These are phyloP conservation scores for Colletotrichum magnum DNA, from an alignment of 2,329 filamentous ascomycete genomes.

Conservation along the genomic window DNA sequence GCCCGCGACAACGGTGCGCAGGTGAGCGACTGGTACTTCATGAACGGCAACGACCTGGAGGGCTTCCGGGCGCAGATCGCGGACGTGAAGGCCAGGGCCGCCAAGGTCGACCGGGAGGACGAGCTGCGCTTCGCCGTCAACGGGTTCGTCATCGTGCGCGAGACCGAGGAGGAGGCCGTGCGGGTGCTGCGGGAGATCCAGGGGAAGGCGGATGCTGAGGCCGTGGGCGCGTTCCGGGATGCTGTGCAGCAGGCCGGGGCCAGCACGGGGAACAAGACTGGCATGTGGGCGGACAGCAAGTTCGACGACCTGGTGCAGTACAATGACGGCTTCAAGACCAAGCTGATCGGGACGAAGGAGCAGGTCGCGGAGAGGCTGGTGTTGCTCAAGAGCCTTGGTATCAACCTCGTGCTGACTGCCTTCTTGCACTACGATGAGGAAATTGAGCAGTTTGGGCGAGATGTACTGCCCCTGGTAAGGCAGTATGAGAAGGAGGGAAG, in stretches of 20 bases:
- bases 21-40: slow-evolving; percentile 67
- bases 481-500: slow-evolving; percentile 62
- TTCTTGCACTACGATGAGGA: slow-evolving; percentile 68
- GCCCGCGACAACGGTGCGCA: slow-evolving; percentile 63
- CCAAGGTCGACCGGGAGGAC: slow-evolving; percentile 55
- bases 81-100: slow-evolving; percentile 62
- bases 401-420: slow-evolving; percentile 60
- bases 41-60: slow-evolving; percentile 69
- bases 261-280: slow-evolving; percentile 60
- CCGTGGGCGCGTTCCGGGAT: slow-evolving; percentile 63
- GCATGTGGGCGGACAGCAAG: slow-evolving; percentile 67
- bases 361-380: slow-evolving; percentile 65
- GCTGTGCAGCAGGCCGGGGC: slow-evolving; percentile 65
- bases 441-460: slow-evolving; percentile 62
- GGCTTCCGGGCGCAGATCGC: slow-evolving; percentile 65
- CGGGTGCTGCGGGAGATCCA: slow-evolving; percentile 65
- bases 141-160: slow-evolving; percentile 63
- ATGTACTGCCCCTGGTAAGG: slow-evolving; percentile 62
- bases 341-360: slow-evolving; percentile 65
- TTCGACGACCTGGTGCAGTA: slow-evolving; percentile 68
- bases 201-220: slow-evolving; percentile 65
- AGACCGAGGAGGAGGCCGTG: slow-evolving; percentile 65
- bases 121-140: slow-evolving; percentile 65
- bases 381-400: slow-evolving; percentile 60
- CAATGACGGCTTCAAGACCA: slow-evolving; percentile 70